phyloP scores from a whole-genome alignment of 352 stramenopile genomes.

The Aphanomyces astaci region DNA sequence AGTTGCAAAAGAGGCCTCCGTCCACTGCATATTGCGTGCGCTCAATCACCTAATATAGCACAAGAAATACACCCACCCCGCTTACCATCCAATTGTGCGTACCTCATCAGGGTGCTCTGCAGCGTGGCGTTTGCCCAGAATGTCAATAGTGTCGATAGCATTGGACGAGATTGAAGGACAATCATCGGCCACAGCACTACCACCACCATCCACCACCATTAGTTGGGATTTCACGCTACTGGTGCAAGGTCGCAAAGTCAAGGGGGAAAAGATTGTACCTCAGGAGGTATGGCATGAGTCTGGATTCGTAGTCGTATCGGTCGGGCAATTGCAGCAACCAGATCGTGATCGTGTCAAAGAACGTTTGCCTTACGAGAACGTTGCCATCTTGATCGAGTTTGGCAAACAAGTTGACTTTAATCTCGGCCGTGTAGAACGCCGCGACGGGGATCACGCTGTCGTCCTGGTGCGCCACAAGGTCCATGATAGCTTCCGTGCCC shows the following conservation, averaged over 20 bases:
- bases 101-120: slow-evolving; percentile 49
- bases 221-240: too few relatives aligned
- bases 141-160: slow-evolving; percentile 71
- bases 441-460: slow-evolving; percentile 93
- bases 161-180: slow-evolving; percentile 32
- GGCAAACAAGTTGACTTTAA: slow-evolving; percentile 91
- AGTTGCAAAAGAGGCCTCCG: slow-evolving; percentile 82
- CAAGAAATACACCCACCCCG: too few relatives aligned
- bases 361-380: slow-evolving; percentile 60
- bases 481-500: slow-evolving; percentile 90
- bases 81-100: too few relatives aligned
- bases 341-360: slow-evolving; percentile 81
- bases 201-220: too few relatives aligned
- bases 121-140: slow-evolving; percentile 51
- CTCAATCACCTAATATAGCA: slow-evolving; percentile 92
- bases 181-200: slow-evolving; percentile 74
- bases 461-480: slow-evolving; percentile 91
- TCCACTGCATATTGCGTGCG: slow-evolving; percentile 92
- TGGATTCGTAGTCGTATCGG: slow-evolving; percentile 90
- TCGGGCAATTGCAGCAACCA: slow-evolving; percentile 90
- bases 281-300: slow-evolving; percentile 92
- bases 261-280: too few relatives aligned
- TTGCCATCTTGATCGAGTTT: slow-evolving; percentile 85
- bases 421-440: slow-evolving; percentile 88
- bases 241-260: too few relatives aligned